Evolutionary conservation across 2,329 filamentous ascomycete species (phyloP), one percentile per base, ranked within the genome.

Genomic region (Fusarium nanum): DNA sequence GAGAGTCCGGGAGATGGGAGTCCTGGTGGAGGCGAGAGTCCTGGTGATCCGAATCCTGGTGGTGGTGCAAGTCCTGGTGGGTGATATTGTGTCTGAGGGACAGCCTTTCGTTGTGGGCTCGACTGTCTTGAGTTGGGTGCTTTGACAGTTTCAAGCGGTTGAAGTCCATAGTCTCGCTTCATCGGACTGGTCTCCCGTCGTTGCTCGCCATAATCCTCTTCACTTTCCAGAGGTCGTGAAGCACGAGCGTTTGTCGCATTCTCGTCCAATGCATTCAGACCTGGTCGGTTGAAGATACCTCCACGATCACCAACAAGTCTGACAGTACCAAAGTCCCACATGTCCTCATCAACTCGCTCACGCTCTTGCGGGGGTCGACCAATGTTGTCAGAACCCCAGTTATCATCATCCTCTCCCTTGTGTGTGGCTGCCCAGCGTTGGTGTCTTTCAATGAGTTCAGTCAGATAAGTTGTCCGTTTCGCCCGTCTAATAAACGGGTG

Each of bases 281-380:
- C 91, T 0, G 86, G 85, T 48, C 88, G 82, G 47, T 81, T 82
- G 10, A 87, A 76, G 2, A 88, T 77, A 30, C 85, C 86, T 65
- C 90, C 89, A 28, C 88, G 86, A 56, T 91, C 89, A 32, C 87
- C 88, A n/a, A 91, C 90, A 8, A 97, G 90, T 60, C 94, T 88
- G 55, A 99, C 93, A 0, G 96, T 99, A 45, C 96, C 96, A 83
- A 99, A 99, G 79, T 99, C 96, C 96, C 96, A 99, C 77, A 98
- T 89, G 78, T 98, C 96, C 78, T 98, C 93, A 67, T 91, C 86
- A 10, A 88, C 83, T 20, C 82, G 82, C 68, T 84, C 81, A 34
- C 92, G 87, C 60, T 90, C 86, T 2, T 83, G 67, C 22, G 83
- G 81, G 10, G 83, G 81, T 41, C 87, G 83, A 14, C 85, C 82